A percentile compares a stretch with the other conserved stretches of the same genome.
Conservation (phyloP, 345 rosid genomes). For the Melaleuca alternifolia region DNA sequence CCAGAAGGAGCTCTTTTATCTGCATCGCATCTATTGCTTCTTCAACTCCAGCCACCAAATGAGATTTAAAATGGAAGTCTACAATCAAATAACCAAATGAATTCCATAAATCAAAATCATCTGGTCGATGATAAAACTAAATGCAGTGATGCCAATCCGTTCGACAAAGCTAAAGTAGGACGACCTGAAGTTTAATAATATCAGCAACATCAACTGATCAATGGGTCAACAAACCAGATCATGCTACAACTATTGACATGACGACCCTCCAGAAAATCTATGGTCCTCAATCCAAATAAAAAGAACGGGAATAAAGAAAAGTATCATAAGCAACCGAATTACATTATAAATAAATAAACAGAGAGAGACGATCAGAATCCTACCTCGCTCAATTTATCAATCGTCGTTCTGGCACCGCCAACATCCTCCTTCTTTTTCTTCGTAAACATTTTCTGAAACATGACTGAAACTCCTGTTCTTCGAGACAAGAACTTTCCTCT, state of each 20-base stretch:
- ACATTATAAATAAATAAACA: background rate
- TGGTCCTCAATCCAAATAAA: background rate
- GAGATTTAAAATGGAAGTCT: background rate
- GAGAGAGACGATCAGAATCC: background rate
- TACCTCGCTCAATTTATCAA: conserved; percentile 5
- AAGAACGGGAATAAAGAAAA: background rate
- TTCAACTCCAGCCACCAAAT: background rate
- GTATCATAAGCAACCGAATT: background rate
- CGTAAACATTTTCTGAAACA: background rate
- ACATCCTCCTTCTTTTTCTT: background rate
- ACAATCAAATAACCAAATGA: background rate
- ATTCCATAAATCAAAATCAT: background rate
- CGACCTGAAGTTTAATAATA: background rate
- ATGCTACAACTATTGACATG: background rate
- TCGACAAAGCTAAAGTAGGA: background rate
- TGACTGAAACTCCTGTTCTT: background rate
- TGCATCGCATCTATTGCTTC: background rate
- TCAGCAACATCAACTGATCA: background rate
- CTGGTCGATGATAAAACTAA: background rate
- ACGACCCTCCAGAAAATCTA: background rate
- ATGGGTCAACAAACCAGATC: background rate
- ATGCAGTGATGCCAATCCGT: background rate
- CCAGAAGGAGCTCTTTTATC: background rate
- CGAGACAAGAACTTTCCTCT: background rate
- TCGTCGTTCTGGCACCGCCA: background rate